Evolutionary conservation across 768 basidiomycete species (phyloP).

Genomic region (Phlegmacium glaucopus): DNA sequence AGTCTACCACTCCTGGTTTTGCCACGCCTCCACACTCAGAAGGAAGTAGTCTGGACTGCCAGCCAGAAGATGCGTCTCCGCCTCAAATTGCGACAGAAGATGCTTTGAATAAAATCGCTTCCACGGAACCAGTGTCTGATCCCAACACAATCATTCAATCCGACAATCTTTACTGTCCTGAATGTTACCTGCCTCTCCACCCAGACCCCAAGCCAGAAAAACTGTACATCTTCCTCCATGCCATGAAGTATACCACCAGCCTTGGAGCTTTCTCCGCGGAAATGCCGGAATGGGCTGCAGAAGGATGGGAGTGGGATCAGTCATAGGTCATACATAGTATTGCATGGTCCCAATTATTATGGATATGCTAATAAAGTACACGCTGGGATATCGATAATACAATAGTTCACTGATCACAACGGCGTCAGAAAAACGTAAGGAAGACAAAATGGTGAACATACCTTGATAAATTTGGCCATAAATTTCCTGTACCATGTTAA

Average conservation of each 20-base stretch:
- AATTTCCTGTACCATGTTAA: conserved; percentile 65
- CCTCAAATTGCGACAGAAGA: conserved; percentile 48
- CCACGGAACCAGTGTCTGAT: conserved; percentile 30
- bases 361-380: conserved; percentile 4
- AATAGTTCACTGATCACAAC: conserved; percentile 17
- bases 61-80: conserved; percentile 13
- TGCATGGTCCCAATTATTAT: not conserved
- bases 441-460: conserved; percentile 20
- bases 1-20: not conserved
- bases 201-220: conserved; percentile 92
- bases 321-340: conserved; percentile 11
- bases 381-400: conserved; percentile 15
- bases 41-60: conserved; percentile 1
- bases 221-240: conserved; percentile 95
- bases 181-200: conserved; percentile 90
- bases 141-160: conserved; percentile 33
- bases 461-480: conserved; percentile 91
- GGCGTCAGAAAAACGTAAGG: not conserved
- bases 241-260: conserved; percentile 77
- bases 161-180: conserved; percentile 69
- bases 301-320: conserved; percentile 68
- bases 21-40: not conserved
- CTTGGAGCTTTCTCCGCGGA: conserved; percentile 82
- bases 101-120: conserved; percentile 39
- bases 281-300: conserved; percentile 85